Evolutionary conservation across 2,329 filamentous ascomycete genomes (phyloP).

Genomic region (Harringtonia lauricola): DNA sequence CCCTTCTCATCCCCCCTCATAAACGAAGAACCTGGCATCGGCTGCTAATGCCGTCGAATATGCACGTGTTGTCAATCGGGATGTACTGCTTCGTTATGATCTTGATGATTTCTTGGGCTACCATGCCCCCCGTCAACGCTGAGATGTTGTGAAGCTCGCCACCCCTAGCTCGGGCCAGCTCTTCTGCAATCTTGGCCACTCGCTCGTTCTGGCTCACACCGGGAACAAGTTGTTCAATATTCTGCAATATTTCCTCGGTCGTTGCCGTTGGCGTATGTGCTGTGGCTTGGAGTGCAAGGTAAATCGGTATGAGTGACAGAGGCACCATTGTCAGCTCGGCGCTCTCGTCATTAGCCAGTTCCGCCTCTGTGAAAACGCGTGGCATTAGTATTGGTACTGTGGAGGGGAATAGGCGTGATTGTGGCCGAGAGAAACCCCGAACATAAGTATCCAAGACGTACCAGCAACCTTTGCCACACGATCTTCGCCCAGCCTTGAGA

Average conservation of each 20-base stretch:
- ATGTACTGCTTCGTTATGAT: conserved; percentile 65
- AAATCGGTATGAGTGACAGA: conserved; percentile 55
- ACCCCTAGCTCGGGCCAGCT: conserved; percentile 65
- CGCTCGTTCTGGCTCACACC: conserved; percentile 35
- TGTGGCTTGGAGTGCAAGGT: conserved; percentile 51
- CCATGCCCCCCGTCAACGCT: conserved; percentile 77
- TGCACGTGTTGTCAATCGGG: conserved; percentile 58
- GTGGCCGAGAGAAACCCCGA: too few relatives aligned
- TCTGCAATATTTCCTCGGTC: conserved; percentile 41
- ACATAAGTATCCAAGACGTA: conserved; percentile 29
- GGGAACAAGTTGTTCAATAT: conserved; percentile 30
- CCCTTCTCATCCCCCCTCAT: conserved; percentile 15
- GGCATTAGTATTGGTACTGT: too few relatives aligned
- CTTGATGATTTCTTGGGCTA: conserved; percentile 96
- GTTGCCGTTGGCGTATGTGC: conserved; percentile 32
- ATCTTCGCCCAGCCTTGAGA: conserved; percentile 26
- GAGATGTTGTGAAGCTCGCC: conserved; percentile 90
- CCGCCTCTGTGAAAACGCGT: conserved; percentile 29
- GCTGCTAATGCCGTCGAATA: conserved; percentile 58
- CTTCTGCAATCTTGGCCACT: conserved; percentile 44
- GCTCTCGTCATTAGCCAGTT: conserved; percentile 42
- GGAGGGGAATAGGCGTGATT: too few relatives aligned
- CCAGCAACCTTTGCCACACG: conserved; percentile 41
- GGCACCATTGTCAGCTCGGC: conserved; percentile 36
- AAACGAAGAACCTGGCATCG: conserved; percentile 47